These are phyloP conservation scores for Aspergillus sp. DNA, from an alignment of 2,329 filamentous ascomycete species.

Conservation along the genomic window DNA sequence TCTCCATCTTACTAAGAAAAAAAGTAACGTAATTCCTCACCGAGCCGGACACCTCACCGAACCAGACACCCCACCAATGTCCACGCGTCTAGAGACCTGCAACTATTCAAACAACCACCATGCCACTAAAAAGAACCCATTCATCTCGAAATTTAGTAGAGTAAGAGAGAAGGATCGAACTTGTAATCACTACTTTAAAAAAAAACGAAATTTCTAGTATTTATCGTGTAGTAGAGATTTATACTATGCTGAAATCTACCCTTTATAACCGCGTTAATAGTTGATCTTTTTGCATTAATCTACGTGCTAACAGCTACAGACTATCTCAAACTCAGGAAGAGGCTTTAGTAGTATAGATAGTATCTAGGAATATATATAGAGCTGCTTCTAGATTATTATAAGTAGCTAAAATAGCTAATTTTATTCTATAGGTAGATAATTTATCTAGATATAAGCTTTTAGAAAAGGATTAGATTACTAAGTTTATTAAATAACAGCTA, in stretches of 20 bases:
- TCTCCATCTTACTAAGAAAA: no score
- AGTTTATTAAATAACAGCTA: no score
- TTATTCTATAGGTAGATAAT: not conserved
- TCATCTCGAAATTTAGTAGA: not conserved
- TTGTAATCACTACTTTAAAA: constrained; percentile 1
- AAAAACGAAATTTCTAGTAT: not conserved
- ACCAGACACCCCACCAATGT: no score
- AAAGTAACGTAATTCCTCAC: no score
- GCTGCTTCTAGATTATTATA: not conserved
- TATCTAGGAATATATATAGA: not conserved
- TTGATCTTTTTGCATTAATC: not conserved
- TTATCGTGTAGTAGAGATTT: not conserved
- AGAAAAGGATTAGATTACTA: no score
- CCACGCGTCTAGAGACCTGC: no score
- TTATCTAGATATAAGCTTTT: no score
- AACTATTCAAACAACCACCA: no score
- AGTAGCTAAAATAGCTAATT: not conserved
- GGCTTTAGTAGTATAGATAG: constrained; percentile 7
- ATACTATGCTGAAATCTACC: not conserved
- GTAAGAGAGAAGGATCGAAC: not conserved
- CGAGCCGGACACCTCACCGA: no score
- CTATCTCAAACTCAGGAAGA: no score
- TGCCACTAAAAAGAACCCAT: no score
- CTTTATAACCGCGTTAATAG: not conserved
- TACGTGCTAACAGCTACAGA: not conserved